phyloP scores from a whole-genome alignment of 2,329 filamentous ascomycete species.

The Colletotrichum sp. region DNA sequence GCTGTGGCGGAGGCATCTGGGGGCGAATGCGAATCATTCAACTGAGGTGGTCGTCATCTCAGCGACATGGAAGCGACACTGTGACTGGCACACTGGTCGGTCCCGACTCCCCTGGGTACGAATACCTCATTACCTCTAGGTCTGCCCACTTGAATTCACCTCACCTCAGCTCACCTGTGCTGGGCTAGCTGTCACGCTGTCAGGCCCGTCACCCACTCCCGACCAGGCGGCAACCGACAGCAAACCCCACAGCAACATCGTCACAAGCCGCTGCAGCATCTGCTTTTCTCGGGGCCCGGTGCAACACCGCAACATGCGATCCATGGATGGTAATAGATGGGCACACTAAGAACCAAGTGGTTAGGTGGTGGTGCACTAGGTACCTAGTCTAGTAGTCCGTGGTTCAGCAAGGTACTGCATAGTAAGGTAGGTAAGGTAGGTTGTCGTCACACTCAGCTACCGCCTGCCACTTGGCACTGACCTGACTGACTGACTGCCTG shows the following conservation, averaged over 20 bases:
- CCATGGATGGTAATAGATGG: background rate
- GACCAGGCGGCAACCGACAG: background rate
- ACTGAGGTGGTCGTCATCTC: conserved; percentile 5
- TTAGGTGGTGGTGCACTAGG: background rate
- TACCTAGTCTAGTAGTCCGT: background rate
- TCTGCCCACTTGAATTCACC: background rate
- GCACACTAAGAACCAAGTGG: background rate
- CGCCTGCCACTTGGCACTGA: background rate
- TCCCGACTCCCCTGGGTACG: no score
- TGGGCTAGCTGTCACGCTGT: background rate
- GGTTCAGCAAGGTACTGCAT: background rate
- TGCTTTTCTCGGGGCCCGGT: background rate
- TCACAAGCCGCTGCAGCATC: background rate
- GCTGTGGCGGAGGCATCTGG: conserved; percentile 3
- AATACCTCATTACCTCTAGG: background rate
- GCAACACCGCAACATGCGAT: background rate
- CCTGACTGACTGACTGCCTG: background rate
- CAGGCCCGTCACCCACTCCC: background rate
- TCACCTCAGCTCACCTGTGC: background rate
- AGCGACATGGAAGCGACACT: background rate
- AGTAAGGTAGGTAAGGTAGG: background rate
- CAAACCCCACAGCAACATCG: background rate
- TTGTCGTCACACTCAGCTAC: background rate
- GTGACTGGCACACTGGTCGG: no score
- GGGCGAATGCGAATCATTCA: conserved; percentile 14